A percentile compares a stretch with the other conserved stretches of the same genome.
Evolutionary conservation across 73 alveolate genomes (phyloP).

Genomic region (Loxodes magnus): DNA sequence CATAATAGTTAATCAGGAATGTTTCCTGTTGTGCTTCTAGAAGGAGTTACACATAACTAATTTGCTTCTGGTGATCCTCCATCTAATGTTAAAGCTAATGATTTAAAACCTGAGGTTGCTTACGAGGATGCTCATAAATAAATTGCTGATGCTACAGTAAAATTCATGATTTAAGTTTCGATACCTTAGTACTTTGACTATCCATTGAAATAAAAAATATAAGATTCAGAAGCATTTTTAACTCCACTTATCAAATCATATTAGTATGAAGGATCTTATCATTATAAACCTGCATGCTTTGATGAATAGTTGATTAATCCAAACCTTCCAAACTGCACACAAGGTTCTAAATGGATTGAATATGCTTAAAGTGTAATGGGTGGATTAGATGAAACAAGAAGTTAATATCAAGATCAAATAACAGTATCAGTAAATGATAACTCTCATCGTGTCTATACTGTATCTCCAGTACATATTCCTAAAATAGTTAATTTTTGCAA

Average conservation of each 20-base stretch:
- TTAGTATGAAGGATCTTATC: conserved; percentile 17
- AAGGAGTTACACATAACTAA: conserved; percentile 15
- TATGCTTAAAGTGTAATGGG: conserved; percentile 23
- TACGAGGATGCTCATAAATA: conserved; percentile 12
- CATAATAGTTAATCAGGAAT: conserved; percentile 1
- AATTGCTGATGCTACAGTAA: conserved; percentile 9
- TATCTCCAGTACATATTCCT: conserved; percentile 29
- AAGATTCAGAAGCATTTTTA: neutral
- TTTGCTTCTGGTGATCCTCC: conserved; percentile 31
- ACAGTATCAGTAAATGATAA: conserved; percentile 10
- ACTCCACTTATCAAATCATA: neutral
- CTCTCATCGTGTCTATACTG: conserved; percentile 25
- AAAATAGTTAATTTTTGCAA: conserved; percentile 8
- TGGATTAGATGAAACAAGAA: neutral
- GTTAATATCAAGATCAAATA: neutral
- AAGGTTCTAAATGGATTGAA: conserved; percentile 21
- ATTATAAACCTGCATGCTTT: conserved; percentile 17
- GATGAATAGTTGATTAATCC: too few species aligned
- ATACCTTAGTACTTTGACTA: too few species aligned
- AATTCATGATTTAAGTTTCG: too few species aligned
- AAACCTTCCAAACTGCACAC: conserved; percentile 6
- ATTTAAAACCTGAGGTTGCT: conserved; percentile 34
- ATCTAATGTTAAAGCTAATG: conserved; percentile 22
- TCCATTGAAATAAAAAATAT: neutral
- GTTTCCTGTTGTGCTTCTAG: conserved; percentile 10